A percentile compares a stretch with the other conserved stretches of the same genome.
Evolutionary conservation across 2,329 filamentous ascomycete genomes (phyloP).

Genomic region (Botrytis byssoidea): DNA sequence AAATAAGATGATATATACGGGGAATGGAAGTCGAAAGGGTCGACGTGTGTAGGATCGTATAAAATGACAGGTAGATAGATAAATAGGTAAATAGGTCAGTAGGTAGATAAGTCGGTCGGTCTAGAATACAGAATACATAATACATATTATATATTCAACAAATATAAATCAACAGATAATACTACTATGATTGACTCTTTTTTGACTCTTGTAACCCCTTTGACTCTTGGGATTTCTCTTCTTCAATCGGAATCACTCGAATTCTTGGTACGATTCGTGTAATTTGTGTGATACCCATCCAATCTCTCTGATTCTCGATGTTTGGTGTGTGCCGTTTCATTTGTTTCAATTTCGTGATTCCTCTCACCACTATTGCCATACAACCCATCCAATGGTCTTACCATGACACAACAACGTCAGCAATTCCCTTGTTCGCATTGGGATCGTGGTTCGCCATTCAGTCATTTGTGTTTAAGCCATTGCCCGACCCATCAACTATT

Average conservation of each 20-base stretch:
- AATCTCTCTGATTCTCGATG: background rate
- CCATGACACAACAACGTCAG: constrained; percentile 4
- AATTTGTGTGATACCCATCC: background rate
- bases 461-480: background rate
- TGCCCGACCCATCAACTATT: background rate
- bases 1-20: background rate
- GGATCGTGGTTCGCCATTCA: background rate
- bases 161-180: background rate
- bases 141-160: too few species aligned
- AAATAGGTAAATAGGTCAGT: too few species aligned
- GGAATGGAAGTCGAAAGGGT: background rate
- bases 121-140: background rate
- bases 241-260: background rate
- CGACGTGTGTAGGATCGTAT: background rate
- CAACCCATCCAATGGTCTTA: background rate
- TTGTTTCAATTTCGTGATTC: constrained; percentile 10
- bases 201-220: background rate
- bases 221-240: background rate
- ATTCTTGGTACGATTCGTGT: background rate
- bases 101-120: background rate
- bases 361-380: background rate
- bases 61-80: background rate
- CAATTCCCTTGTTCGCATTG: background rate
- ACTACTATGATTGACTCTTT: too few species aligned
- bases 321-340: constrained; percentile 3